These are phyloP conservation scores for Dacryopinax primogenitus DNA, from an alignment of 768 basidiomycete species.

Conservation along the genomic window DNA sequence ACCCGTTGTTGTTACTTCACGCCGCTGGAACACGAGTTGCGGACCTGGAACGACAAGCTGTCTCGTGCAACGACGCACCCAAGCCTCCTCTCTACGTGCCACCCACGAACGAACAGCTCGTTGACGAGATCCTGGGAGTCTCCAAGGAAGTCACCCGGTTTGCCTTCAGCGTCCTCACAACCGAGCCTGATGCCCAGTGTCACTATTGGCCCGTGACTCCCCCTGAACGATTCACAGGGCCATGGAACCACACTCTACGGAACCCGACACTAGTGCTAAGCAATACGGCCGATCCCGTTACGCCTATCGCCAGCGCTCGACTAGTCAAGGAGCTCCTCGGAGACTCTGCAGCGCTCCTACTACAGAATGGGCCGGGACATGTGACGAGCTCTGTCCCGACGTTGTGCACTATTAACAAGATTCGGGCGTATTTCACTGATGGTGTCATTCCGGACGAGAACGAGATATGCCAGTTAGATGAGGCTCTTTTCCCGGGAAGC, in stretches of 20 bases:
- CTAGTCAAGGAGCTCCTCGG: conserved; percentile 14
- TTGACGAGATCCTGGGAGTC: conserved; percentile 7
- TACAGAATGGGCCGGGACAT: conserved; percentile 13
- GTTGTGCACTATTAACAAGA: background rate
- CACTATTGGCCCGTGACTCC: conserved; percentile 14
- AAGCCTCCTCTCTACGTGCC: background rate
- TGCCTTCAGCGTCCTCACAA: conserved; percentile 3
- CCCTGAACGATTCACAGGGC: conserved; percentile 22
- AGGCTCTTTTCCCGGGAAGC: background rate
- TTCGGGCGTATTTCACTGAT: background rate
- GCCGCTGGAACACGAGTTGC: background rate
- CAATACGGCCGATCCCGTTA: conserved; percentile 20
- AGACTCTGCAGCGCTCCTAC: conserved; percentile 12
- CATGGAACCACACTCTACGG: conserved; percentile 24
- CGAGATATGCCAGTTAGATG: background rate
- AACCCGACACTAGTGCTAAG: conserved; percentile 24
- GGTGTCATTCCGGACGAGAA: background rate
- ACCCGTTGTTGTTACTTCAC: background rate
- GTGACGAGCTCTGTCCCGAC: background rate
- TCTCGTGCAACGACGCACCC: conserved; percentile 15
- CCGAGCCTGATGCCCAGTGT: conserved; percentile 19
- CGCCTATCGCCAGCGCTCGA: conserved; percentile 16
- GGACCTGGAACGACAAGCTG: conserved; percentile 13
- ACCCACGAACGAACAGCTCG: conserved; percentile 13
- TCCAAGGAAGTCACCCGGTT: conserved; percentile 13